Base-by-base conservation (phyloP, 176 grass and related monocot genomes). In the Carex kokanica region DNA sequence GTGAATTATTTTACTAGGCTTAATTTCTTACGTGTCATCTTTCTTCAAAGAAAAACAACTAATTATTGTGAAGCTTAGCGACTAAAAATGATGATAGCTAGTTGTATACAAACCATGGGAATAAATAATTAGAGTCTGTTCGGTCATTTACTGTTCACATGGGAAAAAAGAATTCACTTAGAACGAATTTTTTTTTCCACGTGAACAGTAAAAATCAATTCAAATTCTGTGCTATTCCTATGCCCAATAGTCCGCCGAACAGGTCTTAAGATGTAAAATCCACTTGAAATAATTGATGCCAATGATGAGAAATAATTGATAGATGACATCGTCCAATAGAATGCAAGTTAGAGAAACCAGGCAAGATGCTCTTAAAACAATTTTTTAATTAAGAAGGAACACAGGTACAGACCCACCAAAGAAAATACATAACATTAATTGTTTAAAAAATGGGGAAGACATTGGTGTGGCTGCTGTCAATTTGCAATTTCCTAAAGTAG, bases 271-370 rank as follows among this genome's bases (percentile, higher is more conserved):
- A 24, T 52, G 21, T 7, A 74, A 45, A 74, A 53, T 45, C 25
- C 71, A 74, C 71, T 74, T 29, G 43, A 71, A 71, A 41, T 38
- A 75, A 52, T 75, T 27, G 21, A 75, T 53, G 72, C 47, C 47
- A 75, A 75, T 55, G 24, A 77, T 77, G 73, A 55, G 47, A 77
- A 77, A 77, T 77, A 77, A 77, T 77, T 77, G 73, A 74, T 74
- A 9, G 13, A 77, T 55, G 21, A 54, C 43, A 47, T 29, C 6
- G 12, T 15, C 72, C 72, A 75, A 77, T 77, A 55, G 24, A 55
- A 53, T 77, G 23, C 49, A 77, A 54, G 24, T 55, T 18, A 74
- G 47, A 31, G 5, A 55, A 14, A 77, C 49, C 13, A 77, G 14
- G 49, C 47, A 75, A 77, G 73, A 77, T 77, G 73, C 49, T 77